Evolutionary conservation across 805 yeast species (phyloP).

Genomic region (Saccharomycopsis vini): DNA sequence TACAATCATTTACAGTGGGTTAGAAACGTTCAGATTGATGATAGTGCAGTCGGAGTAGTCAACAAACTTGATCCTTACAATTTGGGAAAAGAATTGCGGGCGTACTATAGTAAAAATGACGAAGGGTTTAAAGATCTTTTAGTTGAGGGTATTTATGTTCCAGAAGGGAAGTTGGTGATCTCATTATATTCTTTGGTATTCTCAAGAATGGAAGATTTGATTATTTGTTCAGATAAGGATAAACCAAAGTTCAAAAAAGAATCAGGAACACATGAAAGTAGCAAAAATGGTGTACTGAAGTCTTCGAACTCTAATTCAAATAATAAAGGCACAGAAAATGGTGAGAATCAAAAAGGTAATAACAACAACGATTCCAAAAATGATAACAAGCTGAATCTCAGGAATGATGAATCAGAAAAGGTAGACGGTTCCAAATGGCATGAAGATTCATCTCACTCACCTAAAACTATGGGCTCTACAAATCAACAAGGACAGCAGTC

Average conservation of each 20-base stretch:
- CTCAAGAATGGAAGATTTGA: conserved; percentile 18
- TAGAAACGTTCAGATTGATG: conserved; percentile 28
- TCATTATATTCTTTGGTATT: conserved; percentile 78
- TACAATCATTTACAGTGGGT: conserved; percentile 76
- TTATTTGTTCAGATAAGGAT: conserved; percentile 8
- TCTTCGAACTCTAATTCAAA: not conserved
- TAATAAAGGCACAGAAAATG: not conserved
- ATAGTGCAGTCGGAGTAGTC: conserved; percentile 28
- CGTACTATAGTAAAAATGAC: conserved; percentile 73
- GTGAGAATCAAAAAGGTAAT: not conserved
- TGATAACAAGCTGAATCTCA: not conserved
- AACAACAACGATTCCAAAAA: not conserved
- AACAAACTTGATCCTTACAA: conserved; percentile 43
- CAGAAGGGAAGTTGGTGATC: conserved; percentile 70
- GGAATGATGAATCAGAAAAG: not conserved
- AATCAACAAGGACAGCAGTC: no score
- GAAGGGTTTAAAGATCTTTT: conserved; percentile 51
- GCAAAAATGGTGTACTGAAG: not conserved
- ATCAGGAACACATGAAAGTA: not conserved
- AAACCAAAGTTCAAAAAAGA: conserved; percentile 3
- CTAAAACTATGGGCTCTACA: no score
- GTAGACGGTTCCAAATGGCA: no score
- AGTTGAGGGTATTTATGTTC: conserved; percentile 81
- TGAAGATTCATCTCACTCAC: no score
- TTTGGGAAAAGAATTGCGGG: conserved; percentile 85